phyloP scores from a whole-genome alignment of 345 rosid species.

The Lagerstroemia speciosa region DNA sequence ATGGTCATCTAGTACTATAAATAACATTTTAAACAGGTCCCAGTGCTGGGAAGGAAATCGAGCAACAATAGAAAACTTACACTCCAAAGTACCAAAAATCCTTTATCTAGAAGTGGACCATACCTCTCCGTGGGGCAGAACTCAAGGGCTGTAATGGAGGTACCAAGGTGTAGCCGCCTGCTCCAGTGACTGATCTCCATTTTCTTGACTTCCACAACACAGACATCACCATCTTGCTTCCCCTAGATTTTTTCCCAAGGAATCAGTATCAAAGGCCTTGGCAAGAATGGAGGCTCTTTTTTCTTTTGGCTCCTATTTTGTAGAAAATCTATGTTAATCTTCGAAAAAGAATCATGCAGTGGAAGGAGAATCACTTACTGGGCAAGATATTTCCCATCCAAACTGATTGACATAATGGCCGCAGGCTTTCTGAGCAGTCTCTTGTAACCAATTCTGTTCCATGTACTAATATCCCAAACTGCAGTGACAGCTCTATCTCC shows the following conservation, averaged over 20 bases:
- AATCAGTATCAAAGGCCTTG: background rate
- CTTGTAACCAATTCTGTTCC: constrained; percentile 87
- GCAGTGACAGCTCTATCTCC: constrained; percentile 61
- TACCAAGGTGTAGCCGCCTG: constrained; percentile 81
- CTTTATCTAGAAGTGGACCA: constrained; percentile 1
- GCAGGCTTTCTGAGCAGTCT: constrained; percentile 79
- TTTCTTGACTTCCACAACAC: constrained; percentile 76
- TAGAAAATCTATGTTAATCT: background rate
- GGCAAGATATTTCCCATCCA: constrained; percentile 92
- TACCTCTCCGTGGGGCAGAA: constrained; percentile 87
- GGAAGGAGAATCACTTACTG: constrained; percentile 35
- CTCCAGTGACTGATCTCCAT: constrained; percentile 89
- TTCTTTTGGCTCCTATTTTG: background rate
- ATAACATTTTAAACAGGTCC: no score
- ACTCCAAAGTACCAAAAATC: background rate
- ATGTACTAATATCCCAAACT: constrained; percentile 83
- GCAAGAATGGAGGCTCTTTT: no score
- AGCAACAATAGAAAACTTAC: background rate
- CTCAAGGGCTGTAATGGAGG: constrained; percentile 55
- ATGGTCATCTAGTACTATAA: no score
- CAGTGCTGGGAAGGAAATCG: no score
- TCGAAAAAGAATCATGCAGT: background rate
- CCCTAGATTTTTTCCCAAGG: constrained; percentile 30
- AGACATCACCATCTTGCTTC: constrained; percentile 86
- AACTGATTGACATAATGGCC: constrained; percentile 71